Evolutionary conservation across 176 grass and related monocot genomes (phyloP).

Genomic region (Zizania latifolia): DNA sequence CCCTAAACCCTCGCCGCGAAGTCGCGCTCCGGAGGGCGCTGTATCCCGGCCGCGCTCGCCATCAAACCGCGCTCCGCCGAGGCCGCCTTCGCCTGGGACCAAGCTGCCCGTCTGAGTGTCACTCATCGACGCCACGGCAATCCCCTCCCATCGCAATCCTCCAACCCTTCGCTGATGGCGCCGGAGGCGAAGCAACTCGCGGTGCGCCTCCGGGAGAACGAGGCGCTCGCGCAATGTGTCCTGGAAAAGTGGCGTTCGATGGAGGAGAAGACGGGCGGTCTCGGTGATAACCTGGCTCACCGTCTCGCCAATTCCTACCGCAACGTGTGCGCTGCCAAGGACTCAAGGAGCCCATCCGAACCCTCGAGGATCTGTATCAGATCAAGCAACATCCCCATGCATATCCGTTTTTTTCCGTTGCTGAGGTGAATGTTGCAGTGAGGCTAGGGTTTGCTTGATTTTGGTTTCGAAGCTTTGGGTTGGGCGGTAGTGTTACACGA

Average conservation of each 20-base stretch:
- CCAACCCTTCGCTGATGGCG: constrained; percentile 10
- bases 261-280: constrained; percentile 33
- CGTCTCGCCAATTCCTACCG: constrained; percentile 57
- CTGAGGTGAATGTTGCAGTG: neutral
- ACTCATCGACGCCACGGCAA: no score
- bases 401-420: neutral
- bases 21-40: no score
- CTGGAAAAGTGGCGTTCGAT: constrained; percentile 65
- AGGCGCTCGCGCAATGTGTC: constrained; percentile 49
- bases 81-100: no score
- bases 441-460: neutral
- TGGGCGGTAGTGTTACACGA: no score
- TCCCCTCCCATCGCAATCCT: neutral
- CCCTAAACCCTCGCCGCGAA: neutral
- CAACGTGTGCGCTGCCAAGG: constrained; percentile 55
- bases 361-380: constrained; percentile 65
- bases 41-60: no score
- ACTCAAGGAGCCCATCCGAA: constrained; percentile 62
- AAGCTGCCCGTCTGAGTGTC: no score
- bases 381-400: constrained; percentile 43
- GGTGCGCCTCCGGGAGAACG: constrained; percentile 63
- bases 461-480: constrained; percentile 1
- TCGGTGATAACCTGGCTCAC: constrained; percentile 54
- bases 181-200: constrained; percentile 23
- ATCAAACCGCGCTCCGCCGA: no score